Percentiles rank a stretch among this genome's conserved stretches.
phyloP scores from a whole-genome alignment of 176 grass and related monocot genomes.

The Guadua angustifolia region DNA sequence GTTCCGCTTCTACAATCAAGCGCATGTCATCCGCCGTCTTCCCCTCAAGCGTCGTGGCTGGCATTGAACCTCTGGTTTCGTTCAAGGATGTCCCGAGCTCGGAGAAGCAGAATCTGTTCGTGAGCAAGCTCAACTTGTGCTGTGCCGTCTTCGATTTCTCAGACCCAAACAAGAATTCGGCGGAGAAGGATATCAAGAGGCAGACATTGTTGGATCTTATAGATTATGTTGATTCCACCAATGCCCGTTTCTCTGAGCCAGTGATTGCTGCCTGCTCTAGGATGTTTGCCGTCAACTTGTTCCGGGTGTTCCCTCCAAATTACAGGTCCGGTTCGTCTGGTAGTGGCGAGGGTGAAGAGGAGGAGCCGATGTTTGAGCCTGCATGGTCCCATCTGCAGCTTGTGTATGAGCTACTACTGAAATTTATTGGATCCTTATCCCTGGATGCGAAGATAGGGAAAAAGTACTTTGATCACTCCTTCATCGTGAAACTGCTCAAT shows the following conservation, averaged over 20 bases:
- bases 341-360: constrained; percentile 85
- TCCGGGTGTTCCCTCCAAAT: constrained; percentile 79
- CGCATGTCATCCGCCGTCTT: constrained; percentile 95
- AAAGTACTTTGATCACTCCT: constrained; percentile 93
- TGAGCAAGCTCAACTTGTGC: constrained; percentile 87
- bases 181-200: constrained; percentile 94
- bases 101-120: constrained; percentile 80
- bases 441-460: constrained; percentile 89
- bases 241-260: constrained; percentile 60
- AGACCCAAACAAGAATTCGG: constrained; percentile 72
- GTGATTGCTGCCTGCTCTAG: constrained; percentile 71
- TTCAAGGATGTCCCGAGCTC: constrained; percentile 90
- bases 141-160: constrained; percentile 96
- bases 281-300: constrained; percentile 89
- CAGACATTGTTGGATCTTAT: constrained; percentile 87
- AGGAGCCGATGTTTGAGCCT: constrained; percentile 92
- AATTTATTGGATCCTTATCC: constrained; percentile 82
- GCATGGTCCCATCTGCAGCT: constrained; percentile 96
- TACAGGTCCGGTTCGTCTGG: constrained; percentile 58
- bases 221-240: constrained; percentile 68
- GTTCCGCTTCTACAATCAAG: constrained; percentile 66
- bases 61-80: constrained; percentile 78
- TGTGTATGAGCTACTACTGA: constrained; percentile 90
- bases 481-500: constrained; percentile 77
- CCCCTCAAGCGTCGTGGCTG: constrained; percentile 86